Conservation (phyloP, 2,329 filamentous ascomycete genomes). For the Boeremia lycopersici region DNA sequence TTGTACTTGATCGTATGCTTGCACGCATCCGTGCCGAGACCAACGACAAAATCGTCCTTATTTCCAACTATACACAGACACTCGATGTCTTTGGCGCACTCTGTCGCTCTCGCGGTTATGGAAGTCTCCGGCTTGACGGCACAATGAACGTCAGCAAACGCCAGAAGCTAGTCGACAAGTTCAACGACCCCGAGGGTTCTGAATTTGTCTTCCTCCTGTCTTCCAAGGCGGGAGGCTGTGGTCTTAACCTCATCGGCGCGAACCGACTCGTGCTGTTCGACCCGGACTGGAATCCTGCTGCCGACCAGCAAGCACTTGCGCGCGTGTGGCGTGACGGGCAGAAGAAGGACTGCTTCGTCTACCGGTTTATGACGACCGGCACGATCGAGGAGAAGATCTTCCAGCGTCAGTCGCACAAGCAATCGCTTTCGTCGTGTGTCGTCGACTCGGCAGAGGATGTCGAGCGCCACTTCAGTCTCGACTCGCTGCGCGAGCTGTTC, state of each 20-base stretch:
- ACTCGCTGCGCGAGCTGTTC: slow-evolving; percentile 90
- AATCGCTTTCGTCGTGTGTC: slow-evolving; percentile 92
- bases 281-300: slow-evolving; percentile 93
- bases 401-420: slow-evolving; percentile 97
- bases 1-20: slow-evolving; percentile 96
- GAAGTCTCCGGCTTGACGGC: slow-evolving; percentile 86
- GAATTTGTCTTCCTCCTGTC: slow-evolving; percentile 97
- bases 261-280: slow-evolving; percentile 96
- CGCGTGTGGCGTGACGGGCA: slow-evolving; percentile 99
- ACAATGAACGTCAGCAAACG: slow-evolving; percentile 98
- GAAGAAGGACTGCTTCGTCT: slow-evolving; percentile 99
- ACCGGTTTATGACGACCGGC: slow-evolving; percentile 97
- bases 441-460: slow-evolving; percentile 97
- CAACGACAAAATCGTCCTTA: slow-evolving; percentile 98
- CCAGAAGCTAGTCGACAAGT: slow-evolving; percentile 95
- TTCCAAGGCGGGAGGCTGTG: slow-evolving; percentile 95
- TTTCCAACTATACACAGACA: slow-evolving; percentile 97
- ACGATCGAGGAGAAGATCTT: slow-evolving; percentile 99
- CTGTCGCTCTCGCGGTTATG: slow-evolving; percentile 84
- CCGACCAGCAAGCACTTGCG: slow-evolving; percentile 94
- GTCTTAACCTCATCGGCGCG: slow-evolving; percentile 91
- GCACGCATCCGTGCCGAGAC: slow-evolving; percentile 93
- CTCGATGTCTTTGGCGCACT: slow-evolving; percentile 92
- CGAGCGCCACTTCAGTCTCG: slow-evolving; percentile 92
- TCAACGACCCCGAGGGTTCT: slow-evolving; percentile 87